Evolutionary conservation across 2,329 filamentous ascomycete species (phyloP), one percentile per base, ranked within the genome.

Genomic region (Acephala macrosclerotiorum): DNA sequence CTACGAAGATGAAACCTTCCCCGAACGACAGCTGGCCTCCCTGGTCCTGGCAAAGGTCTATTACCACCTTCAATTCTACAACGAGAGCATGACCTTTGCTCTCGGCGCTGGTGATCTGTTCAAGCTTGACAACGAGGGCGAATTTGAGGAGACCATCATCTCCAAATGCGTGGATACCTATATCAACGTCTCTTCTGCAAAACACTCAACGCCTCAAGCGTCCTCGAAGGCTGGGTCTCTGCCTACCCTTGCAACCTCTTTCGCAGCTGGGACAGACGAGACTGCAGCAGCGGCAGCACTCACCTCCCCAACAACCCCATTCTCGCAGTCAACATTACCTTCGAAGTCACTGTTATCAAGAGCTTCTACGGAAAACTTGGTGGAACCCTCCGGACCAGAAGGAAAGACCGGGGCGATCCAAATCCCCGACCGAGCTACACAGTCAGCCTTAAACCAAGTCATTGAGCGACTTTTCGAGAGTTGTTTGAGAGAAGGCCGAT

Each of bases 121-220:
- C 85, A 93, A 96, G 82, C 87, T 98, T 71, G 92, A 97, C 75
- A 87, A 90, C 62, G 91, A 92, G 60, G 92, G 93, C 80, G 96
- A 99, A 83, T 99, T 97, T 76, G 96, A 99, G 80, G 94, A 99
- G 83, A 99, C 96, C 64, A 98, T 99, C 81, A 94, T 98, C 79
- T 95, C 95, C 66, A 97, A 96, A 86, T 99, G 96, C 77, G 89
- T 99, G 76, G 96, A 99, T 80, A 96, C 96, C 71, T 99, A 97
- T 82, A 97, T 99, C 76, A 90, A 93, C 66, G 86, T 94, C 60
- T 91, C 88, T 59, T 87, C 87, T 4, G 67, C 66, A 82, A 87
- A 77, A 82, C 84, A 77, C 84, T 84, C 81, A 80, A 84, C 68
- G 77, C 86, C 70, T 74, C 82, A 61, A 80, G 80, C 42, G 59